Conservation (phyloP, 768 basidiomycete genomes). For the Boletus fagicola region DNA sequence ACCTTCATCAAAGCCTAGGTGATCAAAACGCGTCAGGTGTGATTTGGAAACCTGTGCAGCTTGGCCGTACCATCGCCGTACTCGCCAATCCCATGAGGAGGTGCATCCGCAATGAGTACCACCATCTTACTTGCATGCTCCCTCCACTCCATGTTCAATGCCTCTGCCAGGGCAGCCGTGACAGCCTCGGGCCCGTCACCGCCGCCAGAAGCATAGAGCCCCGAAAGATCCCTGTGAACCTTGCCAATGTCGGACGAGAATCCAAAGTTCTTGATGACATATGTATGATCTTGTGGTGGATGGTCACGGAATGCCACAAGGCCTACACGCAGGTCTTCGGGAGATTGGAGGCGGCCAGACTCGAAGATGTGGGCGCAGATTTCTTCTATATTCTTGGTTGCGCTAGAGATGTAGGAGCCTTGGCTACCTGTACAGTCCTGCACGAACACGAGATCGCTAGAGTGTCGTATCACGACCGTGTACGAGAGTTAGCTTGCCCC, state of each 20-base stretch:
- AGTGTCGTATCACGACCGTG: not conserved
- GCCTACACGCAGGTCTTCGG: slow-evolving; percentile 88
- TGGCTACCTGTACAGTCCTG: slow-evolving; percentile 95
- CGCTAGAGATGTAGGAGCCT: slow-evolving; percentile 87
- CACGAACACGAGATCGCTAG: slow-evolving; percentile 89
- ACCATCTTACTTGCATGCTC: slow-evolving; percentile 89
- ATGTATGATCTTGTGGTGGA: slow-evolving; percentile 96
- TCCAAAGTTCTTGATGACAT: slow-evolving; percentile 89
- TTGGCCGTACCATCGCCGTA: slow-evolving; percentile 81
- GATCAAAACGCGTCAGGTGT: slow-evolving; percentile 13
- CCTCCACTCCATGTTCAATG: slow-evolving; percentile 89
- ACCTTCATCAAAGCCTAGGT: slow-evolving; percentile 83
- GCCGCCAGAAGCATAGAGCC: slow-evolving; percentile 84
- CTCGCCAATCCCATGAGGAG: slow-evolving; percentile 96
- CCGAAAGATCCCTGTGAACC: slow-evolving; percentile 80
- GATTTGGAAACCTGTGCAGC: not conserved
- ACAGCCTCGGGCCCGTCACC: slow-evolving; percentile 97
- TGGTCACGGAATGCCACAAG: slow-evolving; percentile 95
- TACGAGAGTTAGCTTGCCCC: slow-evolving; percentile 18
- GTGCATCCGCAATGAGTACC: slow-evolving; percentile 95
- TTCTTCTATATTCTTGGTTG: slow-evolving; percentile 93
- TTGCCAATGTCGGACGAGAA: slow-evolving; percentile 90
- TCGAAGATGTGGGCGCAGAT: slow-evolving; percentile 95
- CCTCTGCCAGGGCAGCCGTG: slow-evolving; percentile 87
- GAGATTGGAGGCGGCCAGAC: slow-evolving; percentile 84